Evolutionary conservation across 2,329 filamentous ascomycete genomes (phyloP).

Genomic region (Aureobasidium namibiae): DNA sequence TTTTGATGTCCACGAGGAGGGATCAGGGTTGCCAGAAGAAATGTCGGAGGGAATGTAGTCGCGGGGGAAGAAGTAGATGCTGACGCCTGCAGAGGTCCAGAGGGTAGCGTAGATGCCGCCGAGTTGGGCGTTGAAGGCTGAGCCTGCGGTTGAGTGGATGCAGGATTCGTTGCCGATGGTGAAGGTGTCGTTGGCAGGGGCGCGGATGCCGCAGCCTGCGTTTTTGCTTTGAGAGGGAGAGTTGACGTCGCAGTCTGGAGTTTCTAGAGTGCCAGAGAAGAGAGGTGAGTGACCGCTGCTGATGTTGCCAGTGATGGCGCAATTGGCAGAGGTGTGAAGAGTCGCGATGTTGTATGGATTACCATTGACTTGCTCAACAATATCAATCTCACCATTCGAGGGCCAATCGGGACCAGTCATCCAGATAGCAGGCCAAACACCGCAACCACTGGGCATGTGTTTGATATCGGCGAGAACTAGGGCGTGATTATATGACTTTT

Average conservation of each 20-base stretch:
- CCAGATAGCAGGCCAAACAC: conserved; percentile 45
- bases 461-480: conserved; percentile 44
- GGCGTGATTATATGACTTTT: conserved; percentile 38
- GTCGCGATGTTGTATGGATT: conserved; percentile 31
- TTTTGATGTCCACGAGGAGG: conserved; percentile 54
- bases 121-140: conserved; percentile 41
- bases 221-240: conserved; percentile 32
- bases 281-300: conserved; percentile 20
- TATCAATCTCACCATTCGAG: conserved; percentile 40
- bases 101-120: conserved; percentile 41
- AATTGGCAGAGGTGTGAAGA: conserved; percentile 39
- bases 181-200: conserved; percentile 20
- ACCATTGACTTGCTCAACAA: conserved; percentile 41
- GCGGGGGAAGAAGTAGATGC: conserved; percentile 78
- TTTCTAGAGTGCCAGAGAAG: conserved; percentile 42
- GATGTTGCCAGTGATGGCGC: conserved; percentile 29
- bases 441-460: conserved; percentile 45
- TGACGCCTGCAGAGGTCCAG: conserved; percentile 65
- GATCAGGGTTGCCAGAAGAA: conserved; percentile 49
- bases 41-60: conserved; percentile 57
- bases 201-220: conserved; percentile 34
- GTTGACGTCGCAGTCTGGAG: conserved; percentile 42
- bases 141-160: conserved; percentile 33
- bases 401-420: conserved; percentile 30
- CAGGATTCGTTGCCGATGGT: conserved; percentile 17